These are phyloP conservation scores for Alternaria conjuncta DNA, from an alignment of 2,329 filamentous ascomycete species.

Conservation along the genomic window DNA sequence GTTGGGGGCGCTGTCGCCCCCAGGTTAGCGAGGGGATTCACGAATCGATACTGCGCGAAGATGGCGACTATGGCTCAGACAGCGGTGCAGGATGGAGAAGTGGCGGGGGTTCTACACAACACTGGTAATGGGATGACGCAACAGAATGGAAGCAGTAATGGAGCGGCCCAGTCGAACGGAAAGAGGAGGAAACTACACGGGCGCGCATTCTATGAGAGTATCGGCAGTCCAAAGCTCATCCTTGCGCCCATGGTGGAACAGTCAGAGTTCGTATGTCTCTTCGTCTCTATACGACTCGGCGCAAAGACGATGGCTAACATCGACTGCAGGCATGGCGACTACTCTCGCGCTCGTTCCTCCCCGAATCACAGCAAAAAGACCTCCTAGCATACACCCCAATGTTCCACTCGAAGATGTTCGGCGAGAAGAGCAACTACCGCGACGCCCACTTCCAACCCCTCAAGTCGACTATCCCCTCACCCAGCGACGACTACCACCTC, in stretches of 20 bases:
- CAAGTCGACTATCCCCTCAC: constrained; percentile 44
- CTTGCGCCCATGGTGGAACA: constrained; percentile 98
- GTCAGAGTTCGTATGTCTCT: constrained; percentile 83
- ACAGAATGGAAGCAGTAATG: not conserved
- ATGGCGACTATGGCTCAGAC: constrained; percentile 23
- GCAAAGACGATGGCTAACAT: constrained; percentile 11
- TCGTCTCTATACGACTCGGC: not conserved
- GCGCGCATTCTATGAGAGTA: constrained; percentile 90
- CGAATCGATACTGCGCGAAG: constrained; percentile 16
- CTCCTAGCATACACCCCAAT: constrained; percentile 94
- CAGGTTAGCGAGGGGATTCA: constrained; percentile 4
- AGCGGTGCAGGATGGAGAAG: constrained; percentile 12
- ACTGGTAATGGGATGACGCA: not conserved
- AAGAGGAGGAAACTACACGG: constrained; percentile 71
- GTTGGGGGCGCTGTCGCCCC: constrained; percentile 33
- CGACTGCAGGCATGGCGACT: constrained; percentile 86
- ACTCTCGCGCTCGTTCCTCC: constrained; percentile 90
- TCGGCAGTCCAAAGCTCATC: constrained; percentile 88
- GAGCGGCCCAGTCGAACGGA: constrained; percentile 10
- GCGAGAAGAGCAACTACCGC: constrained; percentile 77
- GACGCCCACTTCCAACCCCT: constrained; percentile 79
- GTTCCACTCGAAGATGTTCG: constrained; percentile 91
- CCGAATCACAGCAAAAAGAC: constrained; percentile 60
- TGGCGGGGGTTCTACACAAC: not conserved
- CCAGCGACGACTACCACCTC: constrained; percentile 45